Evolutionary conservation across 768 basidiomycete species (phyloP).

Genomic region (Lactarius sp.): DNA sequence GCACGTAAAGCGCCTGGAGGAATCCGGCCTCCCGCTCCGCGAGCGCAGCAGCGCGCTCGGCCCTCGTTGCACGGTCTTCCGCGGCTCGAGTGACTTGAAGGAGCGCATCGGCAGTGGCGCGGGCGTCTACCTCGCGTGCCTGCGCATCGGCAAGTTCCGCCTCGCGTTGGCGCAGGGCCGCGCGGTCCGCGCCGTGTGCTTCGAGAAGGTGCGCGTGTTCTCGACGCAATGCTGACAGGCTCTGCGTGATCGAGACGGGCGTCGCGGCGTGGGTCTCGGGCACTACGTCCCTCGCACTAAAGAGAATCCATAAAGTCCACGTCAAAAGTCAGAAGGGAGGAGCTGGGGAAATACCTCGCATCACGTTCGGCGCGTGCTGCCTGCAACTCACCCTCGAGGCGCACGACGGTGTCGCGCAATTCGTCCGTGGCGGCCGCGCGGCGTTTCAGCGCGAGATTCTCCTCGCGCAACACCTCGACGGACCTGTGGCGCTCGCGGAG

Average conservation of each 20-base stretch:
- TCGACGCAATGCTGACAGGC: constrained; percentile 55
- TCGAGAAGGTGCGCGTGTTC: constrained; percentile 60
- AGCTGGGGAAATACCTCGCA: constrained; percentile 43
- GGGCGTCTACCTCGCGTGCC: constrained; percentile 32
- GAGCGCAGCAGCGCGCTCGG: constrained; percentile 39
- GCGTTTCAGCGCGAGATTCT: constrained; percentile 59
- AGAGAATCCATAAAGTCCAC: not conserved
- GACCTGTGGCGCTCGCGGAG: constrained; percentile 54
- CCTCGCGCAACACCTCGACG: constrained; percentile 67
- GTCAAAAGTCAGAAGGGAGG: not conserved
- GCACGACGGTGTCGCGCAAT: constrained; percentile 49
- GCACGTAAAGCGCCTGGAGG: constrained; percentile 59
- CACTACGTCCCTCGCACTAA: constrained; percentile 24
- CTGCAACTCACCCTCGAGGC: constrained; percentile 61
- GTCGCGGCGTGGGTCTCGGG: constrained; percentile 40
- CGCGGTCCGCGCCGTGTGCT: constrained; percentile 55
- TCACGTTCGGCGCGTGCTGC: constrained; percentile 53
- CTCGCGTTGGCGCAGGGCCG: constrained; percentile 50
- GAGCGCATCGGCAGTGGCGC: constrained; percentile 32
- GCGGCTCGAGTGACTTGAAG: constrained; percentile 37
- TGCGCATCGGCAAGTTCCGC: constrained; percentile 38
- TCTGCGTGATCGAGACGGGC: constrained; percentile 52
- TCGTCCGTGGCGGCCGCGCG: constrained; percentile 48
- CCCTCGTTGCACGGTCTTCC: constrained; percentile 38
- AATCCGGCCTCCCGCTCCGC: constrained; percentile 63